These are phyloP conservation scores for Macrocystidia cucumis DNA, from an alignment of 1,284 basidiomycete genomes.

Conservation along the genomic window DNA sequence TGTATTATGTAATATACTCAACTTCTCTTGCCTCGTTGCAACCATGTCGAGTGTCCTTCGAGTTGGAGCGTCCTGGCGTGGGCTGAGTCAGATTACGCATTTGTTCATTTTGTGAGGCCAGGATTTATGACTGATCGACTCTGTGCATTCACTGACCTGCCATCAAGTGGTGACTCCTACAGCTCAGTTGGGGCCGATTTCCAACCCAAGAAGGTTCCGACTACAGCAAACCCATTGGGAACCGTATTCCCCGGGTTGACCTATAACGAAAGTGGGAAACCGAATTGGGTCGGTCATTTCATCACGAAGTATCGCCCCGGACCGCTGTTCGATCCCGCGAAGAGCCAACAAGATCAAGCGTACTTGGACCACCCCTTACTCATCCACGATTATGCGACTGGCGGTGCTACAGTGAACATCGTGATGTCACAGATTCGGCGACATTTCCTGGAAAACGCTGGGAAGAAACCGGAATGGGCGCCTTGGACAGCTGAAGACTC, in stretches of 20 bases:
- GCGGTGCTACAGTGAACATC: slow-evolving; percentile 32
- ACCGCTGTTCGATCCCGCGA: slow-evolving; percentile 21
- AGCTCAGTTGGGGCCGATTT: slow-evolving; percentile 30
- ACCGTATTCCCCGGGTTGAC: slow-evolving; percentile 33
- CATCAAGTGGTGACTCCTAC: slow-evolving; percentile 43
- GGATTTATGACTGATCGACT: slow-evolving; percentile 2
- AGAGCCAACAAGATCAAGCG: slow-evolving; percentile 15
- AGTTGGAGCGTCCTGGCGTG: slow-evolving; percentile 26
- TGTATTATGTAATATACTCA: slow-evolving; percentile 1
- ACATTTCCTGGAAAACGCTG: slow-evolving; percentile 27
- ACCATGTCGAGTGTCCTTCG: slow-evolving; percentile 14
- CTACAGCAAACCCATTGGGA: slow-evolving; percentile 35
- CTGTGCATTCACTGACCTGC: slow-evolving; percentile 3
- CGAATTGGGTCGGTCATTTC: slow-evolving; percentile 51
- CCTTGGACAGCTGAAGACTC: slow-evolving; percentile 33
- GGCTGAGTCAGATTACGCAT: slow-evolving; percentile 25
- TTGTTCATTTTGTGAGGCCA: slow-evolving; percentile 36
- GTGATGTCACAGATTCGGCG: slow-evolving; percentile 28
- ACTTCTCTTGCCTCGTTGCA: neutral
- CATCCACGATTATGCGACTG: slow-evolving; percentile 43
- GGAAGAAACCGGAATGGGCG: slow-evolving; percentile 29
- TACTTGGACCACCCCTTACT: slow-evolving; percentile 28
- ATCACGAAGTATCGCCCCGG: slow-evolving; percentile 33
- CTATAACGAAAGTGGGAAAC: slow-evolving; percentile 31
- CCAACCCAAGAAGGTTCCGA: slow-evolving; percentile 18